Base-by-base conservation (phyloP, 192 early-diverging fungal species). In the Backusella tuberculispora region DNA sequence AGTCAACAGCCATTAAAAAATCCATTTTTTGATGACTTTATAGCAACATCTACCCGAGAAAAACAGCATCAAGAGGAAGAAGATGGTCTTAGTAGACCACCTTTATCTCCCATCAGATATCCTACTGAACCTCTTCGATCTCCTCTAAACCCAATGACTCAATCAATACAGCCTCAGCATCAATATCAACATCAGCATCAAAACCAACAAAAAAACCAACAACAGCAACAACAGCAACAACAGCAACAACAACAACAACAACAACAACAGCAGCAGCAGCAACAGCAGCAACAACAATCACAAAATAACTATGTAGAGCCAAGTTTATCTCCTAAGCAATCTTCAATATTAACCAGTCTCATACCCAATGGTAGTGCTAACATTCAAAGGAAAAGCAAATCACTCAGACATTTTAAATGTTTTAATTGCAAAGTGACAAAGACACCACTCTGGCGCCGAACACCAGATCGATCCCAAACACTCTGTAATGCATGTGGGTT, bases 401-500 rank as follows among this genome's bases (percentile, higher is more conserved):
- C 50, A 21, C 19, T 19, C 67, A 69, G 53, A 38, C 72, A 80
- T 42, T 42, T 76, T 1, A 74, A 80, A 69, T 93, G 92, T 69
- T 85, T 82, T 74, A 93, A 93, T 69, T 93, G 90, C 66, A 88
- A 86, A 19, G 89, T 90, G 4, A 97, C 92, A 13, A 93, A 90
- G 48, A 99, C 97, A 44, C 91, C 95, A 37, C 87, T 99, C 9
- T 98, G 97, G 97, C 90, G 97, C 14, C 86, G 95, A 6, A 90
- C 93, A 42, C 85, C 83, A n/a, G 87, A 92, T 74, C 78, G 88
- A 17, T 91, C 91, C 48, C 89, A 93, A 60, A 84, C 92, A n/a
- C 88, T 99, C 45, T 99, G 96, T 80, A 99, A 99, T 73, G 97
- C 97, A 4, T 99, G 97, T 79, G 97, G 96, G 0, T 83, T 98